Conservation (phyloP, 139 green algal genomes). For the Monoraphidium neglectum region DNA sequence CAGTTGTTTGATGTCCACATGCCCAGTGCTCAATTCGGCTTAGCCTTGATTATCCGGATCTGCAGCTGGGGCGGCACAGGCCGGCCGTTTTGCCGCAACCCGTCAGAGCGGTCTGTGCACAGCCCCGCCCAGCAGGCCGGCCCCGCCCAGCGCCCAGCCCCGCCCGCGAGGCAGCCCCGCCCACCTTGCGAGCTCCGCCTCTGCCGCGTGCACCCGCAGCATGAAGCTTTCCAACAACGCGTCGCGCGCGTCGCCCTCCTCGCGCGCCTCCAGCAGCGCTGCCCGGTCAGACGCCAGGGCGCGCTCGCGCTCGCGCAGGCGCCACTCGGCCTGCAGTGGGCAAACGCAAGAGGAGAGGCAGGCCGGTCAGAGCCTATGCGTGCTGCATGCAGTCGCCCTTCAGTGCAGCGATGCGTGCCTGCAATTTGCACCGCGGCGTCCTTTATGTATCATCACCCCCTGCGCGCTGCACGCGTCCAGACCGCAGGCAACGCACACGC, state of each 20-base stretch:
- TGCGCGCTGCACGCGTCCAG: neutral
- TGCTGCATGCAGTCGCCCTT: neutral
- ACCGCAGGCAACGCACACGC: neutral
- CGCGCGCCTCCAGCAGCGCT: conserved; percentile 19
- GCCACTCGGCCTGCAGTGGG: conserved; percentile 10
- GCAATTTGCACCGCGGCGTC: neutral
- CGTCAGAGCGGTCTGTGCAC: too few relatives aligned
- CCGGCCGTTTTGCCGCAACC: too few relatives aligned
- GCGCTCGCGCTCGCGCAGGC: conserved; percentile 8
- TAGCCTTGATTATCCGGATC: too few relatives aligned
- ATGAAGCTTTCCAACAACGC: conserved; percentile 14
- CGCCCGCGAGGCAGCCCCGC: neutral
- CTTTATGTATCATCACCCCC: neutral
- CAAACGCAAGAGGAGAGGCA: neutral
- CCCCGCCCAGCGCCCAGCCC: conserved; percentile 16
- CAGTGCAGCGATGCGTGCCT: neutral
- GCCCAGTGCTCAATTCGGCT: too few relatives aligned
- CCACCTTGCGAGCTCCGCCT: conserved; percentile 9
- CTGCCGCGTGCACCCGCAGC: conserved; percentile 17
- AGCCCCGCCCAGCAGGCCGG: conserved; percentile 89
- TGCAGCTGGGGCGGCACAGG: too few relatives aligned
- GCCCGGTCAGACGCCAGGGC: conserved; percentile 4
- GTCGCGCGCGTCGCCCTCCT: conserved; percentile 8
- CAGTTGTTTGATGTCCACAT: too few relatives aligned
- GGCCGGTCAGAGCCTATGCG: too few relatives aligned